phyloP scores from a whole-genome alignment of 352 stramenopile species.

The Phytophthora fragariae region DNA sequence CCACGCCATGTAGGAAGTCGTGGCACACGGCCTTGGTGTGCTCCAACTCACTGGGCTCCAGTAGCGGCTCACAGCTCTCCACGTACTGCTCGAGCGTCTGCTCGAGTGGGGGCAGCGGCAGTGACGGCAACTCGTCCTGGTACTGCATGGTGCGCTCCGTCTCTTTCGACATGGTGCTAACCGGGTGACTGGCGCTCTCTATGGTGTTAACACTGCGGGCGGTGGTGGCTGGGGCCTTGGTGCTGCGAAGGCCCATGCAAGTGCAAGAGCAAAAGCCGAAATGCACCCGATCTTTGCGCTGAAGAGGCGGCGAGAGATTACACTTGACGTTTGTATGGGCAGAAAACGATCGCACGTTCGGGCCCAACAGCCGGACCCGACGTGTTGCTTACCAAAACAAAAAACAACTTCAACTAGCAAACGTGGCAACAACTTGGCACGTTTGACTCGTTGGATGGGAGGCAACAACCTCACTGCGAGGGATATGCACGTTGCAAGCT shows the following conservation, averaged over 20 bases:
- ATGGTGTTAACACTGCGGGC: background rate
- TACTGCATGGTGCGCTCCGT: slow-evolving; percentile 79
- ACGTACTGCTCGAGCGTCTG: slow-evolving; percentile 95
- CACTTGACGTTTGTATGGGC: slow-evolving; percentile 26
- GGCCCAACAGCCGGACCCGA: slow-evolving; percentile 3
- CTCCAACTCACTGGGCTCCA: slow-evolving; percentile 87
- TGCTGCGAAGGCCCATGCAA: slow-evolving; percentile 33
- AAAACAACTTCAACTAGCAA: slow-evolving; percentile 24
- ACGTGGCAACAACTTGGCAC: background rate
- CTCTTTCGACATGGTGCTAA: slow-evolving; percentile 29
- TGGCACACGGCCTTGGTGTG: slow-evolving; percentile 92
- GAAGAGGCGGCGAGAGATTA: slow-evolving; percentile 17
- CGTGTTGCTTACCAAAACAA: slow-evolving; percentile 30
- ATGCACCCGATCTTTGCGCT: slow-evolving; percentile 16
- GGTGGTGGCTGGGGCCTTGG: slow-evolving; percentile 12
- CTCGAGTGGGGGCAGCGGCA: slow-evolving; percentile 94
- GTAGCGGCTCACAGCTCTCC: slow-evolving; percentile 92
- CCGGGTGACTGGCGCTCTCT: slow-evolving; percentile 4
- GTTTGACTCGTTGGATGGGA: background rate
- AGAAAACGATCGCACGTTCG: slow-evolving; percentile 4
- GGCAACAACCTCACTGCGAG: background rate
- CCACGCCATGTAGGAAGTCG: slow-evolving; percentile 91
- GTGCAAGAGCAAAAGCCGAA: slow-evolving; percentile 33
- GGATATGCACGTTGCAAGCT: background rate
- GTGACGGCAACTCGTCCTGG: slow-evolving; percentile 89